A percentile compares a stretch with the other conserved stretches of the same genome.
phyloP scores from a whole-genome alignment of 2,329 filamentous ascomycete genomes.

The Alternaria triticina region DNA sequence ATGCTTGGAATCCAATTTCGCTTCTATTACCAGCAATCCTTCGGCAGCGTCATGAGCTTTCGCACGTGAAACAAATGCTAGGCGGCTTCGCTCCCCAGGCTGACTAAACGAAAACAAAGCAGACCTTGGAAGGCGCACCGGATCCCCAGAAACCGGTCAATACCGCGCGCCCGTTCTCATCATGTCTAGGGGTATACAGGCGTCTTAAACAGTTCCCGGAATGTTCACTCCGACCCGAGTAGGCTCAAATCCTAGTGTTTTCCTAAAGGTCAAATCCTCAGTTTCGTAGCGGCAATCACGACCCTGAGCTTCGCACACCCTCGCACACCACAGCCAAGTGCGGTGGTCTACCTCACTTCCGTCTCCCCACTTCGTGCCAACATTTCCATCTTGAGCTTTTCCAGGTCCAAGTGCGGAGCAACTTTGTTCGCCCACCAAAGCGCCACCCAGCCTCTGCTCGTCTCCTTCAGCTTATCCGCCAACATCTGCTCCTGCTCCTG shows the following conservation, averaged over 20 bases:
- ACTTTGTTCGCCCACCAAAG: conserved; percentile 13
- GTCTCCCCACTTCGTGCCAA: neutral
- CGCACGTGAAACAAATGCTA: neutral
- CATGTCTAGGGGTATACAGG: neutral
- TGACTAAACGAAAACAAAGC: neutral
- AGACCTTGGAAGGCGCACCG: neutral
- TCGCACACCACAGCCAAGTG: neutral
- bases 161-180: neutral
- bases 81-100: neutral
- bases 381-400: neutral
- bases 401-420: neutral
- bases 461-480: conserved; percentile 2
- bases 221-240: neutral
- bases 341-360: neutral
- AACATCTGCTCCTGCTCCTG: conserved; percentile 3
- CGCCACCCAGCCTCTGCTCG: conserved; percentile 6
- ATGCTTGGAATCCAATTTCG: neutral
- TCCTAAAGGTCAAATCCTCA: neutral
- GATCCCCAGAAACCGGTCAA: neutral
- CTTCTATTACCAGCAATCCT: neutral
- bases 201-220: too few relatives aligned
- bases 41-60: neutral
- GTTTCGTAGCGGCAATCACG: neutral
- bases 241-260: neutral
- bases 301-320: neutral